These are phyloP conservation scores for Cutaneotrichosporon daszewskae DNA, from an alignment of 1,284 basidiomycete genomes.

Conservation along the genomic window DNA sequence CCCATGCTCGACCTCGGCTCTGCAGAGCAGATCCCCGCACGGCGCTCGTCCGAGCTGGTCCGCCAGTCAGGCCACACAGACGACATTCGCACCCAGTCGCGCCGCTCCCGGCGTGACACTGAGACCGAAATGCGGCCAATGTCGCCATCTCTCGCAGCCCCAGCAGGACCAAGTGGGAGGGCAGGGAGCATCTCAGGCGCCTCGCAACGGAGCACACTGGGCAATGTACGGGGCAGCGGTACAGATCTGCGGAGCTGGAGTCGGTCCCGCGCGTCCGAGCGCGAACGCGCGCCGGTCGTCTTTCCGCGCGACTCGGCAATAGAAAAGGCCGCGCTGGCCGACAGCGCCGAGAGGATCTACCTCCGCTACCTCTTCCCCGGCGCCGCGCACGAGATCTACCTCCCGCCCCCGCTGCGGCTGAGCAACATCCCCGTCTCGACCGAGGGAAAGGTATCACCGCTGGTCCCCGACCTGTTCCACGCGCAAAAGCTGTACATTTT, in stretches of 20 bases:
- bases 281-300: conserved; percentile 62
- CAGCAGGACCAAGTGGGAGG: neutral
- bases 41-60: conserved; percentile 9
- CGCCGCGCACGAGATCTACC: conserved; percentile 77
- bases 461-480: conserved; percentile 95
- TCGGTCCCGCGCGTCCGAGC: neutral
- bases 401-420: conserved; percentile 56
- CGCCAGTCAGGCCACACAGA: neutral
- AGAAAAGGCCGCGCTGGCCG: conserved; percentile 79
- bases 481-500: conserved; percentile 96
- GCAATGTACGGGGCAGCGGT: conserved; percentile 1
- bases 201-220: neutral
- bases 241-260: conserved; percentile 5
- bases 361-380: conserved; percentile 73
- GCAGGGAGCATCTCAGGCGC: conserved; percentile 1
- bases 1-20: conserved; percentile 52
- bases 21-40: conserved; percentile 8
- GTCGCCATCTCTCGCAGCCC: neutral
- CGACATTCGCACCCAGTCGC: neutral
- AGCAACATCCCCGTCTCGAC: conserved; percentile 51
- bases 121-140: neutral
- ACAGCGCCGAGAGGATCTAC: conserved; percentile 91
- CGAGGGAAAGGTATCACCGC: conserved; percentile 71
- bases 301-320: conserved; percentile 88
- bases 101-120: neutral